phyloP scores from a whole-genome alignment of 768 basidiomycete genomes.

The Macrolepiota albuminosa region DNA sequence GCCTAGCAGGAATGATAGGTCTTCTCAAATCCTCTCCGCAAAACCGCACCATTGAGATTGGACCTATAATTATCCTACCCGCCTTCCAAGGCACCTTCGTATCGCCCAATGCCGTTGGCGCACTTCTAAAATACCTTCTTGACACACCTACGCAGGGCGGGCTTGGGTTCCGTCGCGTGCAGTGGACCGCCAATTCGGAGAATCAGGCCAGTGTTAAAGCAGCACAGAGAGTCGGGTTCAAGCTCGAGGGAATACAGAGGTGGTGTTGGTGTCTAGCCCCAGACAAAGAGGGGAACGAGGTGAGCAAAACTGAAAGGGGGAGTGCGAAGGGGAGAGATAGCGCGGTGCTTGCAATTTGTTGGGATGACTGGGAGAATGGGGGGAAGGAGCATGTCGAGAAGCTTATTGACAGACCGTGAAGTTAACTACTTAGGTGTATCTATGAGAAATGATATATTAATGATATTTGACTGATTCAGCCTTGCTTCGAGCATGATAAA shows the following conservation, averaged over 20 bases:
- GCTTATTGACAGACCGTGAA: slow-evolving; percentile 25
- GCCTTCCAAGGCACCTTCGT: slow-evolving; percentile 47
- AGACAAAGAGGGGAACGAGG: slow-evolving; percentile 25
- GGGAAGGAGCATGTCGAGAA: slow-evolving; percentile 28
- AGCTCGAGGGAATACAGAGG: slow-evolving; percentile 37
- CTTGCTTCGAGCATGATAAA: no score
- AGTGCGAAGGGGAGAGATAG: slow-evolving; percentile 34
- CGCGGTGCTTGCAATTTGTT: slow-evolving; percentile 33
- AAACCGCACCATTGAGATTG: slow-evolving; percentile 41
- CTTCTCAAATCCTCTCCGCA: slow-evolving; percentile 29
- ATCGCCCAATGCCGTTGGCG: slow-evolving; percentile 38
- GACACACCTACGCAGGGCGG: slow-evolving; percentile 36
- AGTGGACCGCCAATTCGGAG: slow-evolving; percentile 43
- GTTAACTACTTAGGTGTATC: not conserved
- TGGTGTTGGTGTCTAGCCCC: slow-evolving; percentile 44
- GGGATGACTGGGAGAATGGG: slow-evolving; percentile 52
- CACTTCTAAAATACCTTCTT: slow-evolving; percentile 35
- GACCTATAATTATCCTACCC: slow-evolving; percentile 42
- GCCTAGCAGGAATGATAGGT: slow-evolving; percentile 49
- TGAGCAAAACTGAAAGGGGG: slow-evolving; percentile 20
- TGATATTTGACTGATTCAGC: not conserved
- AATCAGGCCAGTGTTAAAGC: slow-evolving; percentile 41
- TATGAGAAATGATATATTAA: not conserved
- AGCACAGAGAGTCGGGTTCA: slow-evolving; percentile 52
- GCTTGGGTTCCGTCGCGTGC: slow-evolving; percentile 48